Evolutionary conservation across 805 yeast genomes (phyloP).

Genomic region (Debaryomyces prosopidis): DNA sequence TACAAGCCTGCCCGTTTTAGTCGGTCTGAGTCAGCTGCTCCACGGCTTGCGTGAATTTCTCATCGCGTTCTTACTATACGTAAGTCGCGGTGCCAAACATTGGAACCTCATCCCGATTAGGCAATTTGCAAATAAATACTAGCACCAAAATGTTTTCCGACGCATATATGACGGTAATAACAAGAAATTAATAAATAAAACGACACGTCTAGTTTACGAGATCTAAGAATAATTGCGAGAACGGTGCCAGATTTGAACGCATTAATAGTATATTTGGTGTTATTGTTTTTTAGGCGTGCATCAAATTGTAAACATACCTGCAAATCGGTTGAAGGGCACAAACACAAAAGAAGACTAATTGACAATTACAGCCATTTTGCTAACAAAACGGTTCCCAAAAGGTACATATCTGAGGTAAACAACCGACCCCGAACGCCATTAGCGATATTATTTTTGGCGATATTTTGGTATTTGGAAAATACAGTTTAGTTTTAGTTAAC

Average conservation of each 20-base stretch:
- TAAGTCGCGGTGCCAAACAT: not conserved
- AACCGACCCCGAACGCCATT: not conserved
- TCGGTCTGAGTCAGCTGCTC: no score
- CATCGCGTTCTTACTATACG: not conserved
- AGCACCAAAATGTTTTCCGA: not conserved
- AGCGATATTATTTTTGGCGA: no score
- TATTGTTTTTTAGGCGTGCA: not conserved
- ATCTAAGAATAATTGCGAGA: no score
- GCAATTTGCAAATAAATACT: constrained; percentile 1
- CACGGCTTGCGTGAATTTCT: not conserved
- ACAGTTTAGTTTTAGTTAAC: not conserved
- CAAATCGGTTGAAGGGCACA: not conserved
- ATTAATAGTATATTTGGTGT: not conserved
- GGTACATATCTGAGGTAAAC: not conserved
- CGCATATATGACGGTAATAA: not conserved
- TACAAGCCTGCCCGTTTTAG: no score
- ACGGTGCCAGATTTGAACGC: no score
- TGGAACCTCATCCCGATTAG: not conserved
- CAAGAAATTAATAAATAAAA: not conserved
- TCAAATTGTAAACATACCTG: not conserved
- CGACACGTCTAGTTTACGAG: not conserved
- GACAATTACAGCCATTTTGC: not conserved
- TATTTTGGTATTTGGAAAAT: not conserved
- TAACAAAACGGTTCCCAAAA: not conserved
- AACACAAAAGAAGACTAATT: not conserved